phyloP scores from a whole-genome alignment of 129 eudicot genomes.

The Kitagawia praeruptora region DNA sequence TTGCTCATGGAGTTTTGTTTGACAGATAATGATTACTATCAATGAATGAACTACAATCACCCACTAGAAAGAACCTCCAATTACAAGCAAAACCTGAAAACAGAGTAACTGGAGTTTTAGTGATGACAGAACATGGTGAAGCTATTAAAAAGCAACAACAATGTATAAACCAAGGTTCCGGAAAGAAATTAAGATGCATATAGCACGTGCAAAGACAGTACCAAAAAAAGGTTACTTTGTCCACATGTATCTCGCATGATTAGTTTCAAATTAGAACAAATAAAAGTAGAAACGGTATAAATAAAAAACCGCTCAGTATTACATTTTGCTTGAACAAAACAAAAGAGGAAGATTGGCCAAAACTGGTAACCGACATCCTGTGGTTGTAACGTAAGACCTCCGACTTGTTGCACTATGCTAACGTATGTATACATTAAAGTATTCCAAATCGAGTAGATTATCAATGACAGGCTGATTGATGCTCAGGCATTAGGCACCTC shows the following conservation, averaged over 20 bases:
- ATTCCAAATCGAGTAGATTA: neutral
- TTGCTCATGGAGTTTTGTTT: constrained; percentile 36
- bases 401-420: neutral
- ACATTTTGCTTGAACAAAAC: neutral
- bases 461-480: neutral
- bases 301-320: neutral
- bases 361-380: neutral
- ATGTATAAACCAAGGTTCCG: neutral
- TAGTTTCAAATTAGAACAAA: neutral
- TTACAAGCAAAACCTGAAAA: constrained; percentile 9
- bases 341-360: neutral
- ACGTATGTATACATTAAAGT: no score
- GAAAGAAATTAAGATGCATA: neutral
- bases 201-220: neutral
- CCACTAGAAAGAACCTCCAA: neutral
- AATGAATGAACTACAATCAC: neutral
- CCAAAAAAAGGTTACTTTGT: neutral
- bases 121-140: neutral
- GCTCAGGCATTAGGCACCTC: neutral
- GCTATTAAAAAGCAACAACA: neutral
- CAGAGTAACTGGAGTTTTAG: neutral
- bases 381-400: neutral
- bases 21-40: neutral
- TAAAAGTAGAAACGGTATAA: neutral
- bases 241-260: neutral